These are phyloP conservation scores for Candida patagonica DNA, from an alignment of 805 yeast genomes.

Conservation along the genomic window DNA sequence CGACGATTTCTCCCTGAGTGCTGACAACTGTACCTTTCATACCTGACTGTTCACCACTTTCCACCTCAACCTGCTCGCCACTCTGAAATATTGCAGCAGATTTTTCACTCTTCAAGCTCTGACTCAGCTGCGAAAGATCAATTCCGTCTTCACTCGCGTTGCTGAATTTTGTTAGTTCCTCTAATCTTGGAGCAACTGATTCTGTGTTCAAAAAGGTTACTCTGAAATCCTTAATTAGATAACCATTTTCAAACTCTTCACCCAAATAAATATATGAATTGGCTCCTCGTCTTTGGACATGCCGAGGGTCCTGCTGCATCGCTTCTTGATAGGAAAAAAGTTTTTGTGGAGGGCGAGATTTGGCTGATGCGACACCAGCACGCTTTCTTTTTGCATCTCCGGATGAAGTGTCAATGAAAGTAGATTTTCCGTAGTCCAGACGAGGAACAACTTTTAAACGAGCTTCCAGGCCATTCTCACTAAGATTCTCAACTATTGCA, in stretches of 20 bases:
- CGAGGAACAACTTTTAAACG: conserved; percentile 88
- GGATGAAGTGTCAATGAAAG: conserved; percentile 16
- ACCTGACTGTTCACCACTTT: conserved; percentile 89
- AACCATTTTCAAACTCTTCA: conserved; percentile 88
- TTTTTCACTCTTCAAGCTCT: conserved; percentile 61
- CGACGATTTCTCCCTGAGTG: conserved; percentile 54
- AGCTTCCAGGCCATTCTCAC: conserved; percentile 95
- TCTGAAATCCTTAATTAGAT: conserved; percentile 75
- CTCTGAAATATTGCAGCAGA: conserved; percentile 65
- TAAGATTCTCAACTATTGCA: conserved; percentile 85
- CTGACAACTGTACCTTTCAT: conserved; percentile 71
- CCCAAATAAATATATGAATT: conserved; percentile 62
- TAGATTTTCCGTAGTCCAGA: conserved; percentile 70
- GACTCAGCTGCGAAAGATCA: conserved; percentile 79
- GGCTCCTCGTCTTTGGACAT: conserved; percentile 47
- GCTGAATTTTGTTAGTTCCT: conserved; percentile 76
- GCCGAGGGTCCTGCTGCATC: conserved; percentile 66
- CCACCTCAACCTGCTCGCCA: conserved; percentile 88
- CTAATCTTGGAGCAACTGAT: conserved; percentile 72
- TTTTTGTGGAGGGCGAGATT: conserved; percentile 74
- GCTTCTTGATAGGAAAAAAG: conserved; percentile 88
- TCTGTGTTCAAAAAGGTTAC: conserved; percentile 74
- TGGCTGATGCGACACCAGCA: conserved; percentile 39
- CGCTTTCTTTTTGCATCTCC: conserved; percentile 46
- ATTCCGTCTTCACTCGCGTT: conserved; percentile 74